Base-by-base conservation (phyloP, 495 filamentous ascomycete genomes). In the Cercophora samala region DNA sequence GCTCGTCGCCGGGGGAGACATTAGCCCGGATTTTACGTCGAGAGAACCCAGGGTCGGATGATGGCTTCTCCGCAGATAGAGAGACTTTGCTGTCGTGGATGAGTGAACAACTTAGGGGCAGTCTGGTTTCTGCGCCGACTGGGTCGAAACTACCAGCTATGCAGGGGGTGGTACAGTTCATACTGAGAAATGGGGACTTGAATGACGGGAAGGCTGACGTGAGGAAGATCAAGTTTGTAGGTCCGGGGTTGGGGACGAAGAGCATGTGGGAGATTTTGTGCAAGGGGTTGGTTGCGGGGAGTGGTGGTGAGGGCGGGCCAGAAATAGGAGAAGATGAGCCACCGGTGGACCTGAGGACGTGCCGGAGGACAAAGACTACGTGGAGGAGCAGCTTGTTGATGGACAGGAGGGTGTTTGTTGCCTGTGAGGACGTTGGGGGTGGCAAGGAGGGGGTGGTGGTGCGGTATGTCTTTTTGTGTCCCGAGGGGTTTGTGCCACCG, bases 391-490 rank as follows among this genome's bases (percentile, higher is more conserved):
- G 53, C 22, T 5, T 18, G 19, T 46, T 69, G 3, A 13, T 18
- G 22, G 32, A 66, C 29, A 23, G 37, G 22, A 64, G 26, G 29
- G 29, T 69, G 17, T 26, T 69, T 54, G n/a, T 69, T 9, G 68
- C 26, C 5, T 66, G 68, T 52, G 68, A 69, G 68, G 42, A 60
- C 1, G 18, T 56, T 24, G 58, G 58, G 11, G 19, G 19, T 29
- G 68, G 59, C n/a, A n/a, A n/a, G 29, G 25, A 58, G 23, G 13
- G 55, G 24, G 24, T 66, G 9, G 54, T 52, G 26, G 60, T 69
- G 19, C 21, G 68, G 25, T 69, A 69, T 62, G 53, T 69, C 1
- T 56, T 69, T 29, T 42, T 69, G 18, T 66, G 60, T 55, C 64
- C 64, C 29, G 26, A 22, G 19, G 64, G 60, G 15, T 66, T 58